A percentile compares a stretch with the other conserved stretches of the same genome.
These are phyloP conservation scores for Apiospora pterosperma DNA, from an alignment of 2,329 filamentous ascomycete genomes.

Conservation along the genomic window DNA sequence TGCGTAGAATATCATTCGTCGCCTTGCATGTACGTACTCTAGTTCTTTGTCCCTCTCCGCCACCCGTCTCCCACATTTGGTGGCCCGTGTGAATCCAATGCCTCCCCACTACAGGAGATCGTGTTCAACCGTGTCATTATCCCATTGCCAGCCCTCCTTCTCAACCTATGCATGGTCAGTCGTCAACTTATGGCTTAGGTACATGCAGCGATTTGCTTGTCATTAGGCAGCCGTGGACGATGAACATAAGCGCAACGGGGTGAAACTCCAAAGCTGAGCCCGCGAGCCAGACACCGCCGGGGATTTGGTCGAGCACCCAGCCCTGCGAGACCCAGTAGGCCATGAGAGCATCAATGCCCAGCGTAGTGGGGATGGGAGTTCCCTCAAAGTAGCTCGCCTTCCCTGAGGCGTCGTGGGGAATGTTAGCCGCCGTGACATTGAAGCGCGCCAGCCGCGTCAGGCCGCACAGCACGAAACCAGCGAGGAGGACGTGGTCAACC, in stretches of 20 bases:
- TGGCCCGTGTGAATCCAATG: not conserved
- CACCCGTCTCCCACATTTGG: not conserved
- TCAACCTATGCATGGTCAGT: not conserved
- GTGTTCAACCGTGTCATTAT: not conserved
- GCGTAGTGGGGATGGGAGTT: conserved; percentile 88
- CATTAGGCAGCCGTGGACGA: conserved; percentile 91
- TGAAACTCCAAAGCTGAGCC: conserved; percentile 79
- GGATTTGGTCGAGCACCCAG: conserved; percentile 77
- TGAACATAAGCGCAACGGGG: conserved; percentile 75
- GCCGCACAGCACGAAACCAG: conserved; percentile 92
- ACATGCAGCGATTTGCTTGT: conserved; percentile 93
- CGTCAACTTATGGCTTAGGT: conserved; percentile 67
- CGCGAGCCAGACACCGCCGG: conserved; percentile 64
- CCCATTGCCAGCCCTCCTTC: not conserved
- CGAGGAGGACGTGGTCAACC: conserved; percentile 74
- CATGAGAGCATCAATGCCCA: conserved; percentile 80
- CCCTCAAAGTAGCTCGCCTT: conserved; percentile 97
- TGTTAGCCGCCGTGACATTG: conserved; percentile 87
- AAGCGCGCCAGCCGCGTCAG: conserved; percentile 92
- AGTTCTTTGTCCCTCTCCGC: not conserved
- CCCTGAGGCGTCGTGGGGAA: conserved; percentile 88
- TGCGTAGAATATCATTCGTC: not conserved
- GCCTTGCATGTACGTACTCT: not conserved
- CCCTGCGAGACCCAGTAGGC: conserved; percentile 82
- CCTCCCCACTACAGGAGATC: not conserved